Conservation (phyloP, 2,329 filamentous ascomycete genomes). For the Cytospora chrysosperma region DNA sequence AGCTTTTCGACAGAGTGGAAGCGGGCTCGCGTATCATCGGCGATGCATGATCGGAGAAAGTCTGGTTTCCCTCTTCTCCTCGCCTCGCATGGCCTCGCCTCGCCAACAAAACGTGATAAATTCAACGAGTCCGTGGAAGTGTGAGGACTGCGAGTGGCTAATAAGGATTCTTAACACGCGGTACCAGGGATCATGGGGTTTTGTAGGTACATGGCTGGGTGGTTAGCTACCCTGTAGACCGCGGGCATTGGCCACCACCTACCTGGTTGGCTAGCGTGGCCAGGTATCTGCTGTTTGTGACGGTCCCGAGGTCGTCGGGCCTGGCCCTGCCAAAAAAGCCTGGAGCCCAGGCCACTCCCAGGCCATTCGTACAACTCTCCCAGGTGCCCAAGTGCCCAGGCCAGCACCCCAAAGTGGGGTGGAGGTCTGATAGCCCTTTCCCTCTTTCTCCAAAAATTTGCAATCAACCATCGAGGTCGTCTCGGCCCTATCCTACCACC, state of each 20-base stretch:
- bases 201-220: too few relatives aligned
- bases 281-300: not conserved
- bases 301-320: not conserved
- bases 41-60: not conserved
- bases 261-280: too few relatives aligned
- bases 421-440: slow-evolving; percentile 12
- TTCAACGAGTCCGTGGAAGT: slow-evolving; percentile 9
- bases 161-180: not conserved
- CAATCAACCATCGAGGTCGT: slow-evolving; percentile 18
- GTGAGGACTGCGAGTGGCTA: not conserved
- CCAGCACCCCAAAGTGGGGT: slow-evolving; percentile 17
- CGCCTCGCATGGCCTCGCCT: slow-evolving; percentile 12
- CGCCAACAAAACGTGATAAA: slow-evolving; percentile 17
- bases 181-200: not conserved
- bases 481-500: slow-evolving; percentile 13
- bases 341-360: not conserved
- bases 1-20: not conserved
- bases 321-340: not conserved
- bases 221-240: too few relatives aligned
- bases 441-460: slow-evolving; percentile 20
- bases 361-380: not conserved
- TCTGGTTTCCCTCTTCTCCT: not conserved
- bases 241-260: too few relatives aligned
- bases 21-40: not conserved
- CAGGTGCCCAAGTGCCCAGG: not conserved